Base-by-base conservation (phyloP, 257 asterid genomes). In the Nicotiana sylvestris region DNA sequence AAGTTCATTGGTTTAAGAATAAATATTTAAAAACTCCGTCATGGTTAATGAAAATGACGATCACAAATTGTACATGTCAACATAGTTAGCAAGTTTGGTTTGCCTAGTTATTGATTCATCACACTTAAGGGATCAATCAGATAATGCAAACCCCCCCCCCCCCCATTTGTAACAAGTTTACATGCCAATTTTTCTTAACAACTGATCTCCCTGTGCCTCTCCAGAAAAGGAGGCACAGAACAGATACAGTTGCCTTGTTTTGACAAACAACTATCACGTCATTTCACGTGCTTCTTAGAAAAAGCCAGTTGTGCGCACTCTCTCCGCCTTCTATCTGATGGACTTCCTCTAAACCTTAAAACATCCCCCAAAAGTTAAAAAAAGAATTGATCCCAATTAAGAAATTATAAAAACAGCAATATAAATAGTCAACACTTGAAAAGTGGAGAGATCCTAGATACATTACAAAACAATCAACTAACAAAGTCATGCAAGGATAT, bases 81-180 rank as follows among this genome's bases (percentile, higher is more conserved):
- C 37, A 33, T 51, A 74, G 27, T 74, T 51, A 29, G 27, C 61
- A 74, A 25, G 0, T 74, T 74, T 27, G 80, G 27, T 74, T 49
- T 74, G 4, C 62, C 80, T 43, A 3, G 62, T 74, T 74, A 49
- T 74, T 27, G 80, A 74, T 74, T 74, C 62, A 51, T 49, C 80
- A 51, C 43, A 51, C 29, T 9, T 74, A 13, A 74, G 16, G 78
- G 27, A 27, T 49, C 37, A 27, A 76, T 51, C 61, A 76, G 4
- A 51, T 16, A 27, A 27, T 76, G 80, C 64, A 51, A 51, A 49
- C 27, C 4, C 3, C 0, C 64, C 43, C 16, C 27, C 4, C 3
- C 0, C 64, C 43, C 16, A 49, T 76, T 27, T 25, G 79, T 13
- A 8, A 27, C 29, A 49, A 51, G 37, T 74, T 74, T 72, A 72